Evolutionary conservation across 306 rosid genomes (phyloP).

Genomic region (Heteromeles arbutifolia): DNA sequence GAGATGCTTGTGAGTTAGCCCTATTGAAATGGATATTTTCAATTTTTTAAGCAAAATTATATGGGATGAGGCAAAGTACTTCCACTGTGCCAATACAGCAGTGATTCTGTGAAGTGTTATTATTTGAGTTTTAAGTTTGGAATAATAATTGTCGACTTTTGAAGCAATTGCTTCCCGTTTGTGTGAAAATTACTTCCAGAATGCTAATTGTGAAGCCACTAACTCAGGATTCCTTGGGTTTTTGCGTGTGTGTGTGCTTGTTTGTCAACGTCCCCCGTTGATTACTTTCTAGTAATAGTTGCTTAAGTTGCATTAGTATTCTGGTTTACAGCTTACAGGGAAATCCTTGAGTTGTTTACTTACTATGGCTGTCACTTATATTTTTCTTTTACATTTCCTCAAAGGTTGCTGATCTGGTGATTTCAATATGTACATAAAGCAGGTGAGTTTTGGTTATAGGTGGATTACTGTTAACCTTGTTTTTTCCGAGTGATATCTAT

Average conservation of each 20-base stretch:
- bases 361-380: not conserved
- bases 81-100: not conserved
- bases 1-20: not conserved
- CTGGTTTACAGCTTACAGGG: not conserved
- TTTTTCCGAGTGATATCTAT: not conserved
- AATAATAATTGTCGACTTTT: not conserved
- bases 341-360: not conserved
- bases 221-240: not conserved
- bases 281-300: not conserved
- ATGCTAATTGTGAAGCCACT: not conserved
- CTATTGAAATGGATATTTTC: not conserved
- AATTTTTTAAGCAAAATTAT: not conserved
- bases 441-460: constrained; percentile 44
- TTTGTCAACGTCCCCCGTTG: too few relatives aligned
- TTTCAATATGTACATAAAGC: constrained; percentile 84
- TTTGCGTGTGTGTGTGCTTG: not conserved
- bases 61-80: not conserved
- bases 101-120: not conserved
- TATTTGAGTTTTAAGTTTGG: not conserved
- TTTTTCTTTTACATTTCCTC: too few relatives aligned
- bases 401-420: constrained; percentile 24
- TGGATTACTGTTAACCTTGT: not conserved
- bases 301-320: not conserved
- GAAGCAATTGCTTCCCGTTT: not conserved
- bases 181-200: not conserved